Conservation (phyloP, 176 grass and related monocot species). For the Pontederia crassipes region DNA sequence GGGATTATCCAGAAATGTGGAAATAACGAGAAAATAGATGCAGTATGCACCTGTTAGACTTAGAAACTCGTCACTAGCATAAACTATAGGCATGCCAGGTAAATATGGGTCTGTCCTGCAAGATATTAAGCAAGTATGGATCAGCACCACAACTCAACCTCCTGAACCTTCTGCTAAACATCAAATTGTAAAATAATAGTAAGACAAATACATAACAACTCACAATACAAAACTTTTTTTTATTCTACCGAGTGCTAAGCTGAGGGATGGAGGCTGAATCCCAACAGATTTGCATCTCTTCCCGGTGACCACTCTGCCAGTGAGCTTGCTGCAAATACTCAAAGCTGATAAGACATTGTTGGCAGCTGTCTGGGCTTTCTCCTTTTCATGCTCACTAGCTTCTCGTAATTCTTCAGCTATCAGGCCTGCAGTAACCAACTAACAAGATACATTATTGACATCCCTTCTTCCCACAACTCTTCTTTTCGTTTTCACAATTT, state of each 20-base stretch:
- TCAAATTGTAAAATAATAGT: background rate
- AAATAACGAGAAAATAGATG: too few relatives aligned
- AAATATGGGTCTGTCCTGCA: slow-evolving; percentile 64
- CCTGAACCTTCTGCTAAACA: too few relatives aligned
- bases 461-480: background rate
- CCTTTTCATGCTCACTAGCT: slow-evolving; percentile 54
- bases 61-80: slow-evolving; percentile 80
- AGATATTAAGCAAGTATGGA: slow-evolving; percentile 21
- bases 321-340: slow-evolving; percentile 61
- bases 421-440: slow-evolving; percentile 40
- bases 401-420: slow-evolving; percentile 43
- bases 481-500: too few relatives aligned
- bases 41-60: slow-evolving; percentile 48
- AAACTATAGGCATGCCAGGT: slow-evolving; percentile 83
- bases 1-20: too few relatives aligned
- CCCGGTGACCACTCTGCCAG: slow-evolving; percentile 60
- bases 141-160: background rate
- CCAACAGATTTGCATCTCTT: slow-evolving; percentile 49
- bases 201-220: slow-evolving; percentile 49
- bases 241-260: slow-evolving; percentile 94
- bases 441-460: background rate
- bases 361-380: slow-evolving; percentile 42
- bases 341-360: slow-evolving; percentile 55
- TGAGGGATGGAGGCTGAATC: slow-evolving; percentile 56
- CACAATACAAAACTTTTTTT: slow-evolving; percentile 98